Base-by-base conservation (phyloP, 257 asterid genomes). In the Solanum lycopersicoides region DNA sequence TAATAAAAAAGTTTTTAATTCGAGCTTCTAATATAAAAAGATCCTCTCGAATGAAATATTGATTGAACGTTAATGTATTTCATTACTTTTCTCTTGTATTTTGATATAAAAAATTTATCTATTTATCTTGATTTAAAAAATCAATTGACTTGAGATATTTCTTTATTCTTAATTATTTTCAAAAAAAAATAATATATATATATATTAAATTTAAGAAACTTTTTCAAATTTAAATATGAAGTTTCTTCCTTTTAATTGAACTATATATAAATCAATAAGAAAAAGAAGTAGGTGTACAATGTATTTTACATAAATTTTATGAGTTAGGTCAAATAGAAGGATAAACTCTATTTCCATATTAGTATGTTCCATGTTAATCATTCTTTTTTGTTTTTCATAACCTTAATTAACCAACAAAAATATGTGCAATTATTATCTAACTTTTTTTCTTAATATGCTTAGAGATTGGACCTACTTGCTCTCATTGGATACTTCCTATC, bases 351-450 rank as follows among this genome's bases (percentile, higher is more conserved):
- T 12, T 16, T 60, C 42, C 18, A 16, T 28, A 80, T 1, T 80
- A 47, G 6, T 50, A 30, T 80, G n/a, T 30, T 80, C 28, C 85
- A 11, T 16, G 30, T 10, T 30, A 47, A 80, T 80, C 85, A 80
- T 16, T 80, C 20, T 80, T 80, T 28, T 79, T 47, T 80, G 28
- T 16, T 25, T 79, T 79, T 1, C n/a, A 45, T 79, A 28, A 79
- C 39, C 28, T 79, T 44, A 34, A 45, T 79, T 80, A 80, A 47
- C 85, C 85, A 80, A 80, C 44, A 80, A 80, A 80, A 45, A 28
- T 80, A 30, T 47, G 30, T 80, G 37, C 44, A 28, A 32, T 80
- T 45, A 32, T 80, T 45, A 47, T 80, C 41, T 45, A 77, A 16
- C 35, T 44, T 47, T 79, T 15, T 45, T 77, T 42, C 60, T 79